Conservation (phyloP, 108 stramenopile genomes). For the Discostella pseudostelligera region DNA sequence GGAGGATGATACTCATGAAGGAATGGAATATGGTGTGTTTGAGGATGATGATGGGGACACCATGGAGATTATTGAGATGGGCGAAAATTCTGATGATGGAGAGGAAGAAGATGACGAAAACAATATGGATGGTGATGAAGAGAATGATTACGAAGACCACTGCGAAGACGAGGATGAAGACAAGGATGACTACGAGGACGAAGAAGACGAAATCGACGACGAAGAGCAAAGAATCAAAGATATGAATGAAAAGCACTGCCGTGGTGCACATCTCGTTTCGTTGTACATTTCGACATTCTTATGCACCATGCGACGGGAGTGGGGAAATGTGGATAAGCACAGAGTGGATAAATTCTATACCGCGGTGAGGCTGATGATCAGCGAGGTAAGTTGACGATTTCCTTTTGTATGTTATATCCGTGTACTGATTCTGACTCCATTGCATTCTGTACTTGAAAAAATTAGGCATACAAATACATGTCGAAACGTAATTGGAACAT, state of each 20-base stretch:
- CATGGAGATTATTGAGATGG: slow-evolving; percentile 21
- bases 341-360: slow-evolving; percentile 94
- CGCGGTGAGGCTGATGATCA: slow-evolving; percentile 71
- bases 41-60: slow-evolving; percentile 32
- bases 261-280: slow-evolving; percentile 82
- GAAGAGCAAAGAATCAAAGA: slow-evolving; percentile 28
- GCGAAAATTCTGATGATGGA: slow-evolving; percentile 5
- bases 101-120: slow-evolving; percentile 8
- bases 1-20: slow-evolving; percentile 10
- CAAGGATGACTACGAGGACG: slow-evolving; percentile 11
- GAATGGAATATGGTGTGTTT: slow-evolving; percentile 8
- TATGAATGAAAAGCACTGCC: slow-evolving; percentile 61
- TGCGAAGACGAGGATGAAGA: slow-evolving; percentile 27
- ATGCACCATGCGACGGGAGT: slow-evolving; percentile 80
- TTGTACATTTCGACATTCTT: slow-evolving; percentile 85
- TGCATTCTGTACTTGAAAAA: slow-evolving; percentile 1
- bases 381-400: slow-evolving; percentile 45
- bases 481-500: slow-evolving; percentile 79
- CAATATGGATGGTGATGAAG: slow-evolving; percentile 14
- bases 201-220: slow-evolving; percentile 42
- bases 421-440: no score
- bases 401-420: no score
- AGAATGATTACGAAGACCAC: background rate
- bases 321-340: slow-evolving; percentile 93
- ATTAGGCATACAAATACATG: slow-evolving; percentile 83